A percentile compares a stretch with the other conserved stretches of the same genome.
Conservation (phyloP, 805 yeast species). For the Yarrowia keelungensis region DNA sequence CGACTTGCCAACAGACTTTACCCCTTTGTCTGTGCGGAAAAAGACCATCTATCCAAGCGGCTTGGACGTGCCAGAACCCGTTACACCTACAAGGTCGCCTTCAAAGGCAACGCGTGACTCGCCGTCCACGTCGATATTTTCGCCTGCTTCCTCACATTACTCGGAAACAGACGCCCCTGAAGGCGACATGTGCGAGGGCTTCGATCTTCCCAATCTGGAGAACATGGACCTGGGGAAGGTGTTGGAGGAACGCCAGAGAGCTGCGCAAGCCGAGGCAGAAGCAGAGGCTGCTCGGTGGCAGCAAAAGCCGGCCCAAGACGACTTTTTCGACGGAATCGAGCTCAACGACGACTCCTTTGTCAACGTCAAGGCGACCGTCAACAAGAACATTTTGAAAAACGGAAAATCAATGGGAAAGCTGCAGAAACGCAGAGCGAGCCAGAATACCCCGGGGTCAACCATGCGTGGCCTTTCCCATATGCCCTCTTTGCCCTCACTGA, state of each 20-base stretch:
- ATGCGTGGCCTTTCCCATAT: conserved; percentile 19
- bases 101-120: conserved; percentile 5
- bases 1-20: conserved; percentile 26
- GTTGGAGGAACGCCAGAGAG: conserved; percentile 15
- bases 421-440: conserved; percentile 9
- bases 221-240: conserved; percentile 6
- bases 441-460: neutral
- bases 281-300: conserved; percentile 12
- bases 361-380: conserved; percentile 25
- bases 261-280: conserved; percentile 16
- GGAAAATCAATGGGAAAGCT: conserved; percentile 13
- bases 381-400: conserved; percentile 5
- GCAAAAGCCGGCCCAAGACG: conserved; percentile 9
- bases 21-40: conserved; percentile 24
- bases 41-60: conserved; percentile 28
- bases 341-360: conserved; percentile 29
- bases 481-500: conserved; percentile 31
- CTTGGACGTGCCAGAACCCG: conserved; percentile 16
- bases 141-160: conserved; percentile 18
- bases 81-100: neutral
- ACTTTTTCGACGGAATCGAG: conserved; percentile 37
- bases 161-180: conserved; percentile 34
- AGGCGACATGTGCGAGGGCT: conserved; percentile 36
- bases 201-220: conserved; percentile 17
- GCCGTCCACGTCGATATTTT: conserved; percentile 27